These are phyloP conservation scores for Trichophyton mentagrophytes DNA, from an alignment of 2,329 filamentous ascomycete genomes.

Conservation along the genomic window DNA sequence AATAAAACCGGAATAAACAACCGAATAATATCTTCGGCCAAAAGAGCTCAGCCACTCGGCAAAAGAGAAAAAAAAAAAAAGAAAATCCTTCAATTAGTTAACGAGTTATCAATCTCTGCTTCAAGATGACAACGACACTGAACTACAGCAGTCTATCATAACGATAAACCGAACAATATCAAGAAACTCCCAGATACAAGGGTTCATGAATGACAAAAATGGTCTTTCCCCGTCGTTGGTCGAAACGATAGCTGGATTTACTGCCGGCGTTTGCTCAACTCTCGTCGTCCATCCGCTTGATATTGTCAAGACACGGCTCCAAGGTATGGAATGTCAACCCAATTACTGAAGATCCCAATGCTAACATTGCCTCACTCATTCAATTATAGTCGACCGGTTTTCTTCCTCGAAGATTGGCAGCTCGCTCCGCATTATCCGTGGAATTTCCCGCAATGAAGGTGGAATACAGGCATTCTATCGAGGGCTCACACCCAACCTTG, in stretches of 20 bases:
- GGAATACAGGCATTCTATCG: slow-evolving; percentile 65
- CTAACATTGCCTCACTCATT: slow-evolving; percentile 23
- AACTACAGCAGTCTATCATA: background rate
- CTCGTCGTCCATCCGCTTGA: slow-evolving; percentile 84
- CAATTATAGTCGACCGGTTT: slow-evolving; percentile 40
- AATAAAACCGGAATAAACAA: too few relatives aligned
- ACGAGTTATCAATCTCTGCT: background rate
- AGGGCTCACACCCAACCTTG: slow-evolving; percentile 75
- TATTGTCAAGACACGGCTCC: slow-evolving; percentile 90
- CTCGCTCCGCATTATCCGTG: slow-evolving; percentile 40
- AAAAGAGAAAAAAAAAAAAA: background rate
- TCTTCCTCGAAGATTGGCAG: slow-evolving; percentile 38
- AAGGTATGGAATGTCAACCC: slow-evolving; percentile 45
- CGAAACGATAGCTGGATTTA: slow-evolving; percentile 81
- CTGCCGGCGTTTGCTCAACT: slow-evolving; percentile 75
- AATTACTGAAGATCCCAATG: background rate
- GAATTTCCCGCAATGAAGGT: slow-evolving; percentile 43
- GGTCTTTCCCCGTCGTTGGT: slow-evolving; percentile 63
- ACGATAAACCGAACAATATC: background rate
- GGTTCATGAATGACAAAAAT: slow-evolving; percentile 36
- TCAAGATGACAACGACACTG: background rate
- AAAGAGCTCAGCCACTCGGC: background rate
- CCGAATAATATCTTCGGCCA: background rate
- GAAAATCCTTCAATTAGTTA: background rate
- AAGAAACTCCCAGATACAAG: background rate